Evolutionary conservation across 495 filamentous ascomycete genomes (phyloP).

Genomic region (Tuber microsphaerosporum): DNA sequence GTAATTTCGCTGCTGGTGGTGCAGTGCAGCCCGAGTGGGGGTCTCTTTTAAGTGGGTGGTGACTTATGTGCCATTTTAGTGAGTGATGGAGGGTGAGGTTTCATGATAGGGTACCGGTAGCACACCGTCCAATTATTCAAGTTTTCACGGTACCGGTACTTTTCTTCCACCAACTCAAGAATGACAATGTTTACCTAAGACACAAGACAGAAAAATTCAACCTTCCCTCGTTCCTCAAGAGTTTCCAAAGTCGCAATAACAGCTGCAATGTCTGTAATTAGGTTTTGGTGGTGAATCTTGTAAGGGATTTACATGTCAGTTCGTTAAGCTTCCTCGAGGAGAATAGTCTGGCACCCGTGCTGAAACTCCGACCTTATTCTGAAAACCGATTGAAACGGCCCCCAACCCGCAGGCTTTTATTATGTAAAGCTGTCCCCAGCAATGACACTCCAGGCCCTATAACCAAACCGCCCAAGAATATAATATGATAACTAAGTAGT

Average conservation of each 20-base stretch:
- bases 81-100: background rate
- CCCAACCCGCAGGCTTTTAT: no score
- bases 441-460: background rate
- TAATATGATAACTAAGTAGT: background rate
- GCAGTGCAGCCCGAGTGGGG: no score
- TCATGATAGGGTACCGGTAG: background rate
- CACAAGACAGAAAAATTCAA: no score
- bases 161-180: no score
- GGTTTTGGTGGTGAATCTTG: background rate
- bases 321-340: background rate
- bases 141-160: no score
- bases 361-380: background rate
- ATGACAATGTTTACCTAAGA: no score
- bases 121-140: no score
- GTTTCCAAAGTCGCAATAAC: background rate
- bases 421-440: background rate
- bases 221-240: no score
- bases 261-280: background rate
- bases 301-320: background rate
- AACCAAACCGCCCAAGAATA: background rate
- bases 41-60: no score
- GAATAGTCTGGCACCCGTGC: background rate
- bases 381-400: background rate
- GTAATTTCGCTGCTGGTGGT: no score
- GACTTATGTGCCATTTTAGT: no score